A percentile compares a stretch with the other conserved stretches of the same genome.
Evolutionary conservation across 1,284 basidiomycete species (phyloP).

Genomic region (Tilletia walkeri): DNA sequence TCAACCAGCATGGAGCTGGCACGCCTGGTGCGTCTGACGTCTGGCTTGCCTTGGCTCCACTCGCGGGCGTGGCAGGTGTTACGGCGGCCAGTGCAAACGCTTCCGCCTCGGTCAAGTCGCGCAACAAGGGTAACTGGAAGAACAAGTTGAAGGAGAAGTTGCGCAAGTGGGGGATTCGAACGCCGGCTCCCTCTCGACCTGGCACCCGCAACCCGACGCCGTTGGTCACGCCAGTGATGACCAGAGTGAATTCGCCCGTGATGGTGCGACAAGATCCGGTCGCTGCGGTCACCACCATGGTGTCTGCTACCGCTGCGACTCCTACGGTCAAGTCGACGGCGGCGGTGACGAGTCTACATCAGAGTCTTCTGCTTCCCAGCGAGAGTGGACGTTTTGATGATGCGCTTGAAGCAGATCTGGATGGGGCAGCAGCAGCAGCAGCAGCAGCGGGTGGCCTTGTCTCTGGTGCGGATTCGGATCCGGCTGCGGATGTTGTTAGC

Average conservation of each 20-base stretch:
- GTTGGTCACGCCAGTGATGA: neutral
- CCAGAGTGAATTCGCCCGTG: slow-evolving; percentile 6
- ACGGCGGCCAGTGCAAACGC: slow-evolving; percentile 26
- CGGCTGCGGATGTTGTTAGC: slow-evolving; percentile 1
- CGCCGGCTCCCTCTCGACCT: slow-evolving; percentile 6
- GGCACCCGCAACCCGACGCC: neutral
- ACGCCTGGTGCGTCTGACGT: slow-evolving; percentile 19
- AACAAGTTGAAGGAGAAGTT: slow-evolving; percentile 15
- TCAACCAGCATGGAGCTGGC: neutral
- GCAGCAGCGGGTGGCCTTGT: too few species aligned
- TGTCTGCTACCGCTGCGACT: neutral
- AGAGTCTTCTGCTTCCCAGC: neutral
- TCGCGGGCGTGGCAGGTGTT: slow-evolving; percentile 12
- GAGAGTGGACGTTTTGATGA: slow-evolving; percentile 5
- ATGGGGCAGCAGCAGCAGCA: too few species aligned
- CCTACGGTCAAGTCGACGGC: too few species aligned
- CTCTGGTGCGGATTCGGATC: neutral
- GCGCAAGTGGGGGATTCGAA: slow-evolving; percentile 11
- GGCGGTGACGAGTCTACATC: neutral
- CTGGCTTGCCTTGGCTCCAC: slow-evolving; percentile 22
- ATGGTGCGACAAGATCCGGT: slow-evolving; percentile 3
- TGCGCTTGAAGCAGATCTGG: neutral
- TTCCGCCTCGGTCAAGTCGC: neutral
- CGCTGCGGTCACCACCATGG: neutral
- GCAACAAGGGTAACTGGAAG: slow-evolving; percentile 8